A percentile compares a stretch with the other conserved stretches of the same genome.
Conservation (phyloP, 2,329 filamentous ascomycete species). For the Coleophoma eucalyptorum region DNA sequence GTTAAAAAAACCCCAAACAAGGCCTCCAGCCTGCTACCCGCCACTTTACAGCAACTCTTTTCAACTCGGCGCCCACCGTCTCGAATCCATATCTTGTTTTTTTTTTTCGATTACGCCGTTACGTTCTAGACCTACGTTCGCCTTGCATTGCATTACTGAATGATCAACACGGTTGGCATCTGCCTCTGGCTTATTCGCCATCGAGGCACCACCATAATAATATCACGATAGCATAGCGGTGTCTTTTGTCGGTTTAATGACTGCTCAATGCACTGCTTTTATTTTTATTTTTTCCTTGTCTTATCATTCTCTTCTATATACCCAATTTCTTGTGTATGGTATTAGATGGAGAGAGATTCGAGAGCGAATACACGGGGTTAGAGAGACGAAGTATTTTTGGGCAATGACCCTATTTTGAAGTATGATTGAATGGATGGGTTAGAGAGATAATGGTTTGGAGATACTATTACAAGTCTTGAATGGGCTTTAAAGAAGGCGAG, state of each 20-base stretch:
- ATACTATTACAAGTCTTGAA: neutral
- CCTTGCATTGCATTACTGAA: conserved; percentile 15
- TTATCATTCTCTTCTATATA: conserved; percentile 22
- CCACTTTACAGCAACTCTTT: neutral
- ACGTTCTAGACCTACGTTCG: conserved; percentile 22
- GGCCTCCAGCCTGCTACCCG: neutral
- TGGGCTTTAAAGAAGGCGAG: neutral
- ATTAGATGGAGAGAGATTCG: neutral
- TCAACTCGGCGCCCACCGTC: neutral
- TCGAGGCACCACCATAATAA: conserved; percentile 15
- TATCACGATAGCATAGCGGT: conserved; percentile 6
- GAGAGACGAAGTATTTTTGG: no score
- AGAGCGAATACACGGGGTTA: neutral
- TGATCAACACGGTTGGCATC: conserved; percentile 6
- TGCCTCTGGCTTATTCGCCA: conserved; percentile 17
- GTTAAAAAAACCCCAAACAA: neutral
- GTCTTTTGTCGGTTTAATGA: conserved; percentile 5
- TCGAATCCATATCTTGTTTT: conserved; percentile 2
- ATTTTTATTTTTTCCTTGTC: neutral
- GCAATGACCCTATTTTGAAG: no score
- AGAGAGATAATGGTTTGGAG: no score
- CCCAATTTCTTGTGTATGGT: conserved; percentile 20
- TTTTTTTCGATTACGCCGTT: conserved; percentile 17
- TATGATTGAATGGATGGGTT: no score
- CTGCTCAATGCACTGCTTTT: conserved; percentile 6